These are phyloP conservation scores for Mycena rebaudengoi DNA, from an alignment of 768 basidiomycete species.

Conservation along the genomic window DNA sequence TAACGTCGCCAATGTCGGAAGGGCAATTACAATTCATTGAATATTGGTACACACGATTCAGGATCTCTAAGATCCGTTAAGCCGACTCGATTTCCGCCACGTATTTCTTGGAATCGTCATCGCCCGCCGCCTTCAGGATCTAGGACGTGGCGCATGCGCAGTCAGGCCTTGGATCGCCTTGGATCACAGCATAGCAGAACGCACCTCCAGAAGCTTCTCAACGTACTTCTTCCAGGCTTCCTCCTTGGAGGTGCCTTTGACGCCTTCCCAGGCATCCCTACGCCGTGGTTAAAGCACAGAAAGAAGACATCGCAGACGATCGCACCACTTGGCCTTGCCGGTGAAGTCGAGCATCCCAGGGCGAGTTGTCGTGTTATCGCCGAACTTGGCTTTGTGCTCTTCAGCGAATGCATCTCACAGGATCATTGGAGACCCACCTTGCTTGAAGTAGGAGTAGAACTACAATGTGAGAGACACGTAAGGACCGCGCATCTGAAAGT, in stretches of 20 bases:
- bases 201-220: conserved; percentile 72
- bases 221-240: conserved; percentile 81
- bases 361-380: conserved; percentile 69
- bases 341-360: conserved; percentile 87
- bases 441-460: conserved; percentile 97
- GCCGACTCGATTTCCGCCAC: conserved; percentile 69
- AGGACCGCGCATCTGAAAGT: conserved; percentile 14
- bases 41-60: no score
- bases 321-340: conserved; percentile 91
- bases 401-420: conserved; percentile 6
- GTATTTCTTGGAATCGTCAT: conserved; percentile 50
- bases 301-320: conserved; percentile 10
- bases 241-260: conserved; percentile 78
- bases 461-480: conserved; percentile 44
- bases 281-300: conserved; percentile 7
- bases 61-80: no score
- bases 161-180: neutral
- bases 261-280: conserved; percentile 88
- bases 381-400: conserved; percentile 63
- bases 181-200: conserved; percentile 20
- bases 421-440: conserved; percentile 61
- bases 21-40: no score
- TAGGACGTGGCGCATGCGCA: conserved; percentile 39
- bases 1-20: no score
- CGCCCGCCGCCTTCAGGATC: conserved; percentile 63